These are phyloP conservation scores for Phialophora macrospora DNA, from an alignment of 2,329 filamentous ascomycete genomes.

Conservation along the genomic window DNA sequence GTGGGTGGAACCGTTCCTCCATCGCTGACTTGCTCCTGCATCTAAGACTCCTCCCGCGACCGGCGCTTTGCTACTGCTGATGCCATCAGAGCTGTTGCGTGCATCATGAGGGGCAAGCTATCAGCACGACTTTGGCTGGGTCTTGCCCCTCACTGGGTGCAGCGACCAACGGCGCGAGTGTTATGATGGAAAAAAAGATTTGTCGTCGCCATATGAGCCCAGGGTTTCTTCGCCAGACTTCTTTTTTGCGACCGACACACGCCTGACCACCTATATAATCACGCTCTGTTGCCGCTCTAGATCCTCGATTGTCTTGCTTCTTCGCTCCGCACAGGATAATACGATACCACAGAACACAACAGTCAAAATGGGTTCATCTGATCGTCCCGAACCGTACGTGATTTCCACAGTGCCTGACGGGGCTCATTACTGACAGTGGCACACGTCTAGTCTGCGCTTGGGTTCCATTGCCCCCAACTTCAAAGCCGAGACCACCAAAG, in stretches of 20 bases:
- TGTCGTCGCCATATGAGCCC: constrained; percentile 23
- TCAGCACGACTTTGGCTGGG: constrained; percentile 20
- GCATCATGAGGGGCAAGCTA: constrained; percentile 27
- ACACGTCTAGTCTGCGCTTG: constrained; percentile 61
- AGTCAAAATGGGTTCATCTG: constrained; percentile 32
- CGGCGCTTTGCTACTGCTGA: constrained; percentile 20
- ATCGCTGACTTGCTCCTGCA: constrained; percentile 19
- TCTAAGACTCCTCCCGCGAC: neutral
- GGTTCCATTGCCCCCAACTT: constrained; percentile 72
- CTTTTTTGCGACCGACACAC: constrained; percentile 3
- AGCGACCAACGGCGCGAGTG: neutral
- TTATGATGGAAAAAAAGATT: constrained; percentile 27
- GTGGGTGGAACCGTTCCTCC: constrained; percentile 13
- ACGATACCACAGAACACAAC: constrained; percentile 1
- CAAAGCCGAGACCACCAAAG: constrained; percentile 69
- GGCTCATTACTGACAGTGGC: constrained; percentile 17
- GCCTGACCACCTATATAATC: constrained; percentile 10
- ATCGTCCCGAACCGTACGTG: constrained; percentile 38
- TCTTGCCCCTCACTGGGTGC: constrained; percentile 11
- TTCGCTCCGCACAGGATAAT: neutral
- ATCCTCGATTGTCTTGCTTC: constrained; percentile 9
- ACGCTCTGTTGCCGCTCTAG: constrained; percentile 4
- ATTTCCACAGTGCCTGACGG: neutral
- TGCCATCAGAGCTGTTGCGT: constrained; percentile 27
- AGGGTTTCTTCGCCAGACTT: neutral